These are phyloP conservation scores for Geum urbanum DNA, from an alignment of 306 rosid genomes.

Conservation along the genomic window DNA sequence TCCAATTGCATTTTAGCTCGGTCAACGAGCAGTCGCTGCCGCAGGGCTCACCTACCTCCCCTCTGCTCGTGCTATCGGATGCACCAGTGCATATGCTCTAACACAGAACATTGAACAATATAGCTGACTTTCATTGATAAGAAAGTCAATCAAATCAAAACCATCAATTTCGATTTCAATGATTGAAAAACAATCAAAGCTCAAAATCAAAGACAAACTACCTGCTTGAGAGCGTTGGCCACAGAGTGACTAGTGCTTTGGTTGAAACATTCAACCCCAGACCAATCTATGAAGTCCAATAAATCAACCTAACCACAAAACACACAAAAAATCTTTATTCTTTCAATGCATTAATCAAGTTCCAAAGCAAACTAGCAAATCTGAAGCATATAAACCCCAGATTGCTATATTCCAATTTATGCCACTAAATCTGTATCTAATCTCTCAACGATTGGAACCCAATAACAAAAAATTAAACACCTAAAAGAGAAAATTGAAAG, in stretches of 20 bases:
- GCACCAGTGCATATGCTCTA: no score
- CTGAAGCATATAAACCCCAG: constrained; percentile 13
- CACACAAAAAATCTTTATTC: constrained; percentile 13
- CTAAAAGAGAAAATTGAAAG: constrained; percentile 4
- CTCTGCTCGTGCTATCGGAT: no score
- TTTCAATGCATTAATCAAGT: background rate
- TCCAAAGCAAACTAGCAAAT: background rate
- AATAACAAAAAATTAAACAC: no score
- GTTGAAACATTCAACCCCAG: constrained; percentile 88
- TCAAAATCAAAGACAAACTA: constrained; percentile 15
- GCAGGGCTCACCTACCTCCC: no score
- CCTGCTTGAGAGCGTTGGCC: constrained; percentile 77
- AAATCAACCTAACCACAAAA: constrained; percentile 69
- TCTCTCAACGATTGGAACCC: constrained; percentile 4
- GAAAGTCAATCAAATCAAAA: background rate
- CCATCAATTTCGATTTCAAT: background rate
- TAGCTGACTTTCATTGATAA: background rate
- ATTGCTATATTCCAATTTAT: constrained; percentile 10
- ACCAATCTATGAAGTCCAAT: constrained; percentile 88
- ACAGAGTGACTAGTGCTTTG: constrained; percentile 69
- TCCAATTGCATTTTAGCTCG: no score
- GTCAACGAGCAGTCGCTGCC: no score
- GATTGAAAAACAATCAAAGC: background rate
- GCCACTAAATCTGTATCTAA: background rate
- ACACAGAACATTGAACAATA: no score